Evolutionary conservation across 208 protist genomes (phyloP).

Genomic region (Leishmania braziliensis): DNA sequence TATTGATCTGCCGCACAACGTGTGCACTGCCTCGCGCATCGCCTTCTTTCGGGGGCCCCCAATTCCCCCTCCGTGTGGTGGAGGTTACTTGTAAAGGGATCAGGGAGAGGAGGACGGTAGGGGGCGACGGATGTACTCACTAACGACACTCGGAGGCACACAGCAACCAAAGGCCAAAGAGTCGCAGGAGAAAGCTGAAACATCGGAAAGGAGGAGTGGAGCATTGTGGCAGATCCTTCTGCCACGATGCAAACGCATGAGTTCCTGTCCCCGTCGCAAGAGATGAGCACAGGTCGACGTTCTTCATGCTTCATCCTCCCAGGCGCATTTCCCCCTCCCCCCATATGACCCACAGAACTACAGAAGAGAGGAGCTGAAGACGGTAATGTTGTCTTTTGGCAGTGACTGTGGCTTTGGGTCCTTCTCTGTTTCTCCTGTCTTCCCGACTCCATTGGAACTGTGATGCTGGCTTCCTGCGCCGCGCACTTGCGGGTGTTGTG

Average conservation of each 20-base stretch:
- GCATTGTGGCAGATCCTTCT: neutral
- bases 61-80: too few relatives aligned
- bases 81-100: too few relatives aligned
- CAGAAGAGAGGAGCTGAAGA: too few relatives aligned
- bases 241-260: neutral
- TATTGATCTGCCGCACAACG: too few relatives aligned
- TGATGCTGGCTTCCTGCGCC: neutral
- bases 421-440: neutral
- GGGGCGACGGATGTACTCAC: neutral
- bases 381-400: too few relatives aligned
- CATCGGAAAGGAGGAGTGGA: neutral
- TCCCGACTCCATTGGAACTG: neutral
- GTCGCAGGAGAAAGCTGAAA: neutral
- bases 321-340: neutral
- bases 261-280: neutral
- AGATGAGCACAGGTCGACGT: neutral
- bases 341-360: too few relatives aligned
- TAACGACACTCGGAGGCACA: neutral
- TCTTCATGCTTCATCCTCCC: neutral
- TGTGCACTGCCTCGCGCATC: too few relatives aligned
- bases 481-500: neutral
- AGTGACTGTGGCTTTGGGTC: too few relatives aligned
- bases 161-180: neutral
- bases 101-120: neutral
- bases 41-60: too few relatives aligned